Evolutionary conservation across 2,329 filamentous ascomycete species (phyloP), one percentile per base, ranked within the genome.

Genomic region (Teratosphaeria gauchensis): DNA sequence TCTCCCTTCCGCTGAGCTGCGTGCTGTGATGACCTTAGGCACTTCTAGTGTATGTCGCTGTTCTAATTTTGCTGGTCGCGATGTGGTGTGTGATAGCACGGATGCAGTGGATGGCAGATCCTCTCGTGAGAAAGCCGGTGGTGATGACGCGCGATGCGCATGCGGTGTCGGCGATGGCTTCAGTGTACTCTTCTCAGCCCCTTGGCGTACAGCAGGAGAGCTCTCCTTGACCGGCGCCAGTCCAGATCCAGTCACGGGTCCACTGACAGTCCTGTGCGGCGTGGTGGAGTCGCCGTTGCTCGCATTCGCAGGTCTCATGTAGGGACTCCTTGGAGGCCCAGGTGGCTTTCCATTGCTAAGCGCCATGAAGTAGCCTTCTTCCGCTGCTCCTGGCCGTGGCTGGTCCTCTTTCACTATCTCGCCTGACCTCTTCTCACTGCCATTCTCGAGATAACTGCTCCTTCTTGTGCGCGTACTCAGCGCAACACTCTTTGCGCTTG

Each of bases 1-100:
- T 32, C 74, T 73, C 32, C 85, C 81, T 64, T 96, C 91, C 65
- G 83, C 85, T n/a, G 89, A 90, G 56, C 77, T 82, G 66, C 89
- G 82, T 35, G 82, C 77, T n/a, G 85, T 80, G 21, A 80, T 76
- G 16, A 80, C 73, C 73, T 86, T 89, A 7, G 92, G 91, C 0
- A 96, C 90, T 73, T 96, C 90, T 30, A 96, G 80, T 0, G 90
- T 96, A 74, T 96, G 88, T 64, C 92, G 85, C 61, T 96, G 90
- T 72, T 88, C 87, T 54, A 92, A 76, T 58, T 83, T 81, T 21
- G 82, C 74, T 33, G 78, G 76, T 14, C 79, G 78, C 8, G 83
- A 72, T 73, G 42, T 74, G 69, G 53, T 46, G 68, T 55, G 71
- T 63, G 86, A 79, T 9, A 87, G 85, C 1, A 71, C 59, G 24